phyloP scores from a whole-genome alignment of 2,329 filamentous ascomycete genomes.

The Macrophomina tecta region DNA sequence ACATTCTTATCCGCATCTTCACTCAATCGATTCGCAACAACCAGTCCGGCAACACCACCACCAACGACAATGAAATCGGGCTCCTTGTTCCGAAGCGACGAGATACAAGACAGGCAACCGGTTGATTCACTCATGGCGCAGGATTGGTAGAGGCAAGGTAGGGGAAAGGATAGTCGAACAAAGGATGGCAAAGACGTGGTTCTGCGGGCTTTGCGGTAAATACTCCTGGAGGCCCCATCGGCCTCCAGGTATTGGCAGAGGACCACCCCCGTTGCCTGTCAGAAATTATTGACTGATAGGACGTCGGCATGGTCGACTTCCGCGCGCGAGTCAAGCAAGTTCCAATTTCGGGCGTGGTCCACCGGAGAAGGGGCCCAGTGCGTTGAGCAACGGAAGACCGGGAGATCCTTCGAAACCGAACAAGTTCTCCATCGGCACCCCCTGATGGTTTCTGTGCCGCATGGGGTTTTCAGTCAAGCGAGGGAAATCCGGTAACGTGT shows the following conservation, averaged over 20 bases:
- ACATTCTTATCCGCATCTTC: constrained; percentile 33
- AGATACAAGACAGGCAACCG: constrained; percentile 1
- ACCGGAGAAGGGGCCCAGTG: not conserved
- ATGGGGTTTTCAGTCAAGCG: not conserved
- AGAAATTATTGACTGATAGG: not conserved
- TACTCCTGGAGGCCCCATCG: too few species aligned
- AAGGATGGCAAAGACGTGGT: not conserved
- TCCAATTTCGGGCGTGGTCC: not conserved
- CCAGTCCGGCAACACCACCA: constrained; percentile 31
- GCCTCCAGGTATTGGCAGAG: too few species aligned
- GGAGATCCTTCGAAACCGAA: not conserved
- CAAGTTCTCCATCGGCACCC: not conserved
- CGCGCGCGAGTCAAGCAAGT: not conserved
- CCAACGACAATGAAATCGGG: constrained; percentile 29
- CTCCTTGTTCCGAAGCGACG: not conserved
- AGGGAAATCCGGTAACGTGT: not conserved
- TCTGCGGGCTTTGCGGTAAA: too few species aligned
- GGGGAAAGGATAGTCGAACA: not conserved
- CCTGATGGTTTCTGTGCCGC: not conserved
- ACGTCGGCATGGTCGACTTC: not conserved
- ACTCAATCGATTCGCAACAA: constrained; percentile 35
- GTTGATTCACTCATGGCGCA: not conserved
- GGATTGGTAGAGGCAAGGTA: not conserved
- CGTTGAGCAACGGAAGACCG: not conserved
- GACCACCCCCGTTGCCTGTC: too few species aligned